Conservation (phyloP, 352 stramenopile genomes). For the Aphanomyces astaci region DNA sequence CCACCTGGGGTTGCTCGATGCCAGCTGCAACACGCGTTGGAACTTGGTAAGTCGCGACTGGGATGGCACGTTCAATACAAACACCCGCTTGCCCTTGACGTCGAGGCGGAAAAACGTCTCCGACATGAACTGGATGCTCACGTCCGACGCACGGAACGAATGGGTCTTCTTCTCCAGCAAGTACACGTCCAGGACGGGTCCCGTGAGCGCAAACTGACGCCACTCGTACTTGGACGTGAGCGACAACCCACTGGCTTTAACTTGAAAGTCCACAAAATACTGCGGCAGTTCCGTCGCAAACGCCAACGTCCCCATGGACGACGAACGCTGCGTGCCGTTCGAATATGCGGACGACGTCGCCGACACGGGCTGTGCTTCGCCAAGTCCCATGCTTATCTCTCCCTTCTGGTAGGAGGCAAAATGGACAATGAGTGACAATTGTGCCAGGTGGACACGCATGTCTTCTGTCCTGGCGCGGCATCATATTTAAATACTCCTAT, state of each 20-base stretch:
- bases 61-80: not conserved
- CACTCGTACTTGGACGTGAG: not conserved
- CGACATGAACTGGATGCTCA: not conserved
- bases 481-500: too few relatives aligned
- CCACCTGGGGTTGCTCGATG: not conserved
- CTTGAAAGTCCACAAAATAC: constrained; percentile 12
- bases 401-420: too few relatives aligned
- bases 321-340: not conserved
- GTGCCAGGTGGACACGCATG: too few relatives aligned
- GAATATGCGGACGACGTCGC: not conserved
- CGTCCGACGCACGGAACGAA: not conserved
- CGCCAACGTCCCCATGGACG: not conserved
- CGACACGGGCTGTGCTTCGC: not conserved
- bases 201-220: constrained; percentile 3
- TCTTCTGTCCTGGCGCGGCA: too few relatives aligned
- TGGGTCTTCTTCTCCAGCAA: not conserved
- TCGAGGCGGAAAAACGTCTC: not conserved
- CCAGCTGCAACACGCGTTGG: not conserved
- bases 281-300: not conserved
- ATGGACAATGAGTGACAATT: too few relatives aligned
- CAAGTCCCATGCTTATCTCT: not conserved
- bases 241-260: not conserved
- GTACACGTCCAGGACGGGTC: not conserved
- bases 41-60: not conserved
- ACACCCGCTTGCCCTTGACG: constrained; percentile 1